Conservation (phyloP, 495 filamentous ascomycete genomes). For the Penicillium ucsense region DNA sequence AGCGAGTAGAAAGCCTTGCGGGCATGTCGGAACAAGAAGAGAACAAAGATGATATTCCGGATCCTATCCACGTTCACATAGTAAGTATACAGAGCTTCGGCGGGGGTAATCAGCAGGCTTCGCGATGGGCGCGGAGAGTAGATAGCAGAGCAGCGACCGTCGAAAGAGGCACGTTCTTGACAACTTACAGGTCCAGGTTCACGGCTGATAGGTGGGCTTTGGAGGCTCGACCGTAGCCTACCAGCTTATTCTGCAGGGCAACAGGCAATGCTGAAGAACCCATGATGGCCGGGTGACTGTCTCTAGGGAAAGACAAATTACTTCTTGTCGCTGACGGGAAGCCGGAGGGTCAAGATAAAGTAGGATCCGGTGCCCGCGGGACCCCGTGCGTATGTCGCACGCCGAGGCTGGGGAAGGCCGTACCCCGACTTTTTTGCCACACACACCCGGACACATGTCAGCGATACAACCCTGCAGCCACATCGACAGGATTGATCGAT, state of each 20-base stretch:
- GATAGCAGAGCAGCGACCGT: neutral
- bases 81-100: neutral
- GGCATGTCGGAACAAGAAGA: conserved; percentile 81
- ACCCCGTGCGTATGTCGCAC: neutral
- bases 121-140: conserved; percentile 7
- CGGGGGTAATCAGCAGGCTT: neutral
- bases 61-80: conserved; percentile 40
- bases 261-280: conserved; percentile 26
- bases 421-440: conserved; percentile 3
- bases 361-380: conserved; percentile 5
- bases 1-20: conserved; percentile 74
- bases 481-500: too few relatives aligned
- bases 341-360: conserved; percentile 7
- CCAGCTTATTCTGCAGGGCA: conserved; percentile 34
- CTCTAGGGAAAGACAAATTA: conserved; percentile 7
- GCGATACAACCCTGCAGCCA: too few relatives aligned
- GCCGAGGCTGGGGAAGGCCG: conserved; percentile 7
- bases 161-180: too few relatives aligned
- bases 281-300: conserved; percentile 19
- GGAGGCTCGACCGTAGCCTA: conserved; percentile 39
- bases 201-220: conserved; percentile 50
- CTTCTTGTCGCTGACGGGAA: conserved; percentile 2
- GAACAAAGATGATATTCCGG: conserved; percentile 79
- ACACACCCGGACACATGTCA: neutral
- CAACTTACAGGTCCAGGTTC: conserved; percentile 73